Conservation (phyloP, 108 stramenopile genomes). For the Stephanodiscus triporus region DNA sequence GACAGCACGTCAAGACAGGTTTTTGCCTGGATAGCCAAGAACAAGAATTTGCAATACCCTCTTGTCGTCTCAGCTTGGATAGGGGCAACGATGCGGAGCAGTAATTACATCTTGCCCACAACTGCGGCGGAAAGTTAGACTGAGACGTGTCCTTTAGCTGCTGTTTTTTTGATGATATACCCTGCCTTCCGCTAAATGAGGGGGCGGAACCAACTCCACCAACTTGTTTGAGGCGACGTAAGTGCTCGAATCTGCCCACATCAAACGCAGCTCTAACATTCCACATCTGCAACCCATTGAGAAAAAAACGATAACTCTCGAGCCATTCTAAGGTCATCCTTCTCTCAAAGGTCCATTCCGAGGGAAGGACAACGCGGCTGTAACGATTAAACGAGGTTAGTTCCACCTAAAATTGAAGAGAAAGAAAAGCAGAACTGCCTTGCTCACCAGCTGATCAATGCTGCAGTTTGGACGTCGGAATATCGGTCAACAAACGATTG, state of each 20-base stretch:
- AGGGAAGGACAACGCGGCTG: slow-evolving; percentile 67
- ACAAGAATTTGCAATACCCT: slow-evolving; percentile 74
- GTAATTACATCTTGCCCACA: slow-evolving; percentile 86
- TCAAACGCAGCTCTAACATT: slow-evolving; percentile 79
- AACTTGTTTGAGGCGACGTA: slow-evolving; percentile 60
- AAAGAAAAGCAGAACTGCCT: background rate
- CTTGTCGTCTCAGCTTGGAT: slow-evolving; percentile 60
- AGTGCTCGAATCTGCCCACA: slow-evolving; percentile 69
- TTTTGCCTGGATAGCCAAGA: slow-evolving; percentile 81
- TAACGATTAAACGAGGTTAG: background rate
- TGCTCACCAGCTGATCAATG: slow-evolving; percentile 59
- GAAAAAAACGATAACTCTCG: slow-evolving; percentile 67
- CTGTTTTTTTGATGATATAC: slow-evolving; percentile 21
- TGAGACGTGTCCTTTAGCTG: slow-evolving; percentile 34
- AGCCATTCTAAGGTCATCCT: slow-evolving; percentile 75
- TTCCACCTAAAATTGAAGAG: background rate
- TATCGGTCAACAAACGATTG: slow-evolving; percentile 77
- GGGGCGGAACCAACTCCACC: background rate
- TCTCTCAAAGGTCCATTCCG: slow-evolving; percentile 66
- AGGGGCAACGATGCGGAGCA: slow-evolving; percentile 71
- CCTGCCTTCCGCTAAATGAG: slow-evolving; percentile 17
- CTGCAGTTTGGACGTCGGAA: slow-evolving; percentile 81
- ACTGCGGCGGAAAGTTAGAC: slow-evolving; percentile 44
- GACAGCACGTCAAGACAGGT: slow-evolving; percentile 85
- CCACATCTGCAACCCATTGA: slow-evolving; percentile 88